Evolutionary conservation across 106 monocot species (phyloP), one percentile per base, ranked within the genome.

Genomic region (Hemerocallis citrina): DNA sequence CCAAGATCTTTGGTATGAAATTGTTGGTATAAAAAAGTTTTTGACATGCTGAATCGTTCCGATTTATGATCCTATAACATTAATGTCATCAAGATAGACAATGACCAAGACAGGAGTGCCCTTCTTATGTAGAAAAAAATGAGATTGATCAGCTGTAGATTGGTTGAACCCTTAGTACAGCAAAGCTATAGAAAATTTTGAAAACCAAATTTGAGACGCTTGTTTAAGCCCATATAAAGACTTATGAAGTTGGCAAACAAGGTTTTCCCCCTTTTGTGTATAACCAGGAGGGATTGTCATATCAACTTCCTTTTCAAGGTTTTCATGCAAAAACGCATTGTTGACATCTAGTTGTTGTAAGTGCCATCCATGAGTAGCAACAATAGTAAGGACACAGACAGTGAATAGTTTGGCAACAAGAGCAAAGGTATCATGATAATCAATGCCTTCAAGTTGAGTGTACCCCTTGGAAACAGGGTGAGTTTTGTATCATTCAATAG

Each of bases 1-100:
- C 52, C 52, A 23, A 52, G 28, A 52, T 52, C 52, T 29, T 52
- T 52, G 25, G 27, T 52, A 8, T 7, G 7, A 52, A 52, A 52
- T 14, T 24, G 14, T 6, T 29, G 14, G 6, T 10, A 27, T 24
- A 24, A 27, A 52, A 52, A 5, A 7, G 5, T 27, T 52, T 52
- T 2, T 24, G 9, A 19, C 27, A 9, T 9, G 6, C 1, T 9
- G 27, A 24, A 9, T 3, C 21, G 10, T 16, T 16, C 21, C 7
- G 10, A 52, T 24, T 29, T n/a, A n/a, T 0, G 0, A 24, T 20
- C 24, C 22, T 22, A 7, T 24, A 6, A 52, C 14, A 27, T 9
- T 7, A 2, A 52, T 27, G 14, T 52, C 52, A 52, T 52, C 52
- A 6, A 52, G 5, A 52, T 52, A 52, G 14, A 52, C 47, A 15